Evolutionary conservation across 169 alveolate species (phyloP), one percentile per base, ranked within the genome.

Genomic region (Toxoplasma gondii): DNA sequence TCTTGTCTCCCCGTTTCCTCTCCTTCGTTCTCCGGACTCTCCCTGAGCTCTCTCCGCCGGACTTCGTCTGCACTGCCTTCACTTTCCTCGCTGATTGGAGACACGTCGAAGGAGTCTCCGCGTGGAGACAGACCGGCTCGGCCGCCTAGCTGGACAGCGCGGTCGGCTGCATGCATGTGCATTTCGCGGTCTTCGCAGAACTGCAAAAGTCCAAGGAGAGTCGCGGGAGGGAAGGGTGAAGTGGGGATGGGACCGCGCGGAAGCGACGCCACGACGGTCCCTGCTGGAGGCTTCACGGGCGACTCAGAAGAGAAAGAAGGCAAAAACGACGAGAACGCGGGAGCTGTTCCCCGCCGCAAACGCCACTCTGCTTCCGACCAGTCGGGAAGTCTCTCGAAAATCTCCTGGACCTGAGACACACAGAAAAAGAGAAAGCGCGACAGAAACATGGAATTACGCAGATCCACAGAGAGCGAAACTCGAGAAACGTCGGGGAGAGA

Each of bases 311-410:
- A 87, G 31, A 41, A 38, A 4, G 88, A 87, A n/a, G 88, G 81
- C 43, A 69, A 87, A 38, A 34, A 24, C n/a, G 93, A 49, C 19
- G 88, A 17, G 24, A 54, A 43, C 49, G 58, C 58, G 12, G 58
- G 58, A 49, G 58, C 4, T 10, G 92, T 83, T n/a, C 53, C 92
- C 31, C 81, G 92, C n/a, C 53, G 41, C 88, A 44, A 74, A 81
- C 69, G 70, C 93, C 83, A 74, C 44, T 45, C 88, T 49, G 88
- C 93, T 54, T 91, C 93, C 0, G 93, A 91, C 93, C 93, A 91
- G 81, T 69, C 88, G 36, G 93, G 93, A 31, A 91, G 93, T 2
- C 53, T 7, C 43, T 78, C 38, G 88, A 69, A 74, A 84, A 91
- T 69, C 27, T 69, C 80, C 49, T 91, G 78, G 53, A 49, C 92